These are phyloP conservation scores for Xylaria acuta DNA, from an alignment of 495 filamentous ascomycete genomes.

Conservation along the genomic window DNA sequence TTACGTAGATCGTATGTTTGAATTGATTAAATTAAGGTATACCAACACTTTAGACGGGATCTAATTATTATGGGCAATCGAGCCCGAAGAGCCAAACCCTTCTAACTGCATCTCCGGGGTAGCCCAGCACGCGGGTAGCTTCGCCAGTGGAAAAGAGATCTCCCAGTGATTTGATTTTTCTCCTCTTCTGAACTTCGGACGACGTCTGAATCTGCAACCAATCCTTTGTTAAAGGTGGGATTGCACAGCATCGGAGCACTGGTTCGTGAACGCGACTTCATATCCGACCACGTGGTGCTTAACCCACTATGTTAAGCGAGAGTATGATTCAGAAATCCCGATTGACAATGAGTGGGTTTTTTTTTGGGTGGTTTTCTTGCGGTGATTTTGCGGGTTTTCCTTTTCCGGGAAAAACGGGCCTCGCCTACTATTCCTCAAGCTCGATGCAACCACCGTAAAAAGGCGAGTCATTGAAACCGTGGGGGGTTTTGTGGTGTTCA, in stretches of 20 bases:
- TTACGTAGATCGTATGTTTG: not conserved
- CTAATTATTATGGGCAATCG: not conserved
- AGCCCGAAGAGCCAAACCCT: not conserved
- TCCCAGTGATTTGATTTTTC: slow-evolving; percentile 16
- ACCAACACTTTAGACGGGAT: not conserved
- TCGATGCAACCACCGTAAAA: not conserved
- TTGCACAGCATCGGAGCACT: not conserved
- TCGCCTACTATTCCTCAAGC: not conserved
- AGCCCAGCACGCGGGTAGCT: not conserved
- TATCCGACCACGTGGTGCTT: not conserved
- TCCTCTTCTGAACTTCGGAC: not conserved
- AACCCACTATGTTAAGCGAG: not conserved
- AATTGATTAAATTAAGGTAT: not conserved
- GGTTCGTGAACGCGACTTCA: not conserved
- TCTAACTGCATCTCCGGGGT: not conserved
- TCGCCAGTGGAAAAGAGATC: not conserved
- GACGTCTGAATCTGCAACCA: not conserved
- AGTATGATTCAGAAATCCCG: not conserved
- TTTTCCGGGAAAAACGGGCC: not conserved
- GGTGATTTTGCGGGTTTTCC: not conserved
- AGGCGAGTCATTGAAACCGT: slow-evolving; percentile 12
- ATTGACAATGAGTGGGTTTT: slow-evolving; percentile 1
- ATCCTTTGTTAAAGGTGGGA: not conserved
- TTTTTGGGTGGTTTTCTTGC: too few relatives aligned
- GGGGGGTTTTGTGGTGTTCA: slow-evolving; percentile 1